phyloP scores from a whole-genome alignment of 345 rosid genomes.

The Erucastrum elatum region DNA sequence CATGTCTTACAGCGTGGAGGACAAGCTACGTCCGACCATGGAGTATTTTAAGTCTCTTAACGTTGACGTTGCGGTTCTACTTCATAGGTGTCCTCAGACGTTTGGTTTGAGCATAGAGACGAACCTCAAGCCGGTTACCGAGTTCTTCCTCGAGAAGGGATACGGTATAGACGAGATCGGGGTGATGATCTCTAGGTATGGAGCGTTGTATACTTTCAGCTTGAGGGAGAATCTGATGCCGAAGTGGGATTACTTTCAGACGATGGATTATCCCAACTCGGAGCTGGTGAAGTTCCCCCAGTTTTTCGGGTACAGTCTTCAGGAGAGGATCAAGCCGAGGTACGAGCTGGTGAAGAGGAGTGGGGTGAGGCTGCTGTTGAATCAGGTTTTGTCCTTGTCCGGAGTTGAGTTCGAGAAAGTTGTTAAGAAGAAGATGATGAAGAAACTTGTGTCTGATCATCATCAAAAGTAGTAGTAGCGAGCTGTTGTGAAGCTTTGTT shows the following conservation, averaged over 20 bases:
- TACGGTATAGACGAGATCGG: conserved; percentile 60
- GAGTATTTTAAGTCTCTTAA: conserved; percentile 67
- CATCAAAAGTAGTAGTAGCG: background rate
- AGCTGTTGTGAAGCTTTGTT: background rate
- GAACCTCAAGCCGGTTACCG: conserved; percentile 73
- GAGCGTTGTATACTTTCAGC: conserved; percentile 78
- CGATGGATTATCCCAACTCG: conserved; percentile 70
- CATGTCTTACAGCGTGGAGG: conserved; percentile 75
- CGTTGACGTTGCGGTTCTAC: conserved; percentile 62
- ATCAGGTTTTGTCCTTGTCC: conserved; percentile 70
- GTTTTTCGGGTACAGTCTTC: conserved; percentile 86
- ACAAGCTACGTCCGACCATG: conserved; percentile 75
- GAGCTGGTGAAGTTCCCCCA: conserved; percentile 90
- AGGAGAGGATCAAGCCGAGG: conserved; percentile 82
- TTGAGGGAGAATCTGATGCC: conserved; percentile 68
- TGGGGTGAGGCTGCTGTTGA: conserved; percentile 66
- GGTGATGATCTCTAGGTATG: conserved; percentile 74
- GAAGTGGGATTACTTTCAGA: conserved; percentile 90
- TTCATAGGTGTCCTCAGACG: conserved; percentile 70
- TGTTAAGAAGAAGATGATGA: conserved; percentile 62
- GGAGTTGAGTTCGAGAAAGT: conserved; percentile 54
- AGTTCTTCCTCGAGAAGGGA: conserved; percentile 72
- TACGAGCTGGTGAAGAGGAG: conserved; percentile 60
- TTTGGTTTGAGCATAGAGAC: conserved; percentile 84
- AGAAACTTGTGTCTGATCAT: conserved; percentile 11